Evolutionary conservation across 139 green algal species (phyloP).

Genomic region (Chlorella vulgaris): DNA sequence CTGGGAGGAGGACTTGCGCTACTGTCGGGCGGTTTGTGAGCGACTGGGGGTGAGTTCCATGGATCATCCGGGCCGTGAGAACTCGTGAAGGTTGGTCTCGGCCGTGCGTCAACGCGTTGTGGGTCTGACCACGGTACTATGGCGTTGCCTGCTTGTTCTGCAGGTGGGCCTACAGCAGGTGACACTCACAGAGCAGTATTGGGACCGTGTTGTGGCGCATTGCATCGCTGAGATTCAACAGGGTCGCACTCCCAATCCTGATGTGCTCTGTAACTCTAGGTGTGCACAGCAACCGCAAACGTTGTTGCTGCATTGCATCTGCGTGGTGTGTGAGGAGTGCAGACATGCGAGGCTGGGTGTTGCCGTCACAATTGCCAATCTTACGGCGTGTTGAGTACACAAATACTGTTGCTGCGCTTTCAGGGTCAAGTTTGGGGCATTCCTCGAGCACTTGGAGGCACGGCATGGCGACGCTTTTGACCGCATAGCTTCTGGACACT

Average conservation of each 20-base stretch:
- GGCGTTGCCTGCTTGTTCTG: background rate
- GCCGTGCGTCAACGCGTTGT: no score
- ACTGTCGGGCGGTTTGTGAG: slow-evolving; percentile 72
- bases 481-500: slow-evolving; percentile 82
- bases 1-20: slow-evolving; percentile 97
- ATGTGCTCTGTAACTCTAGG: slow-evolving; percentile 97
- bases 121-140: no score
- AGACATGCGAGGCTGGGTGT: no score
- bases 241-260: slow-evolving; percentile 96
- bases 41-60: slow-evolving; percentile 15
- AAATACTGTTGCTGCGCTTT: no score
- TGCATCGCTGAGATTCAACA: slow-evolving; percentile 83
- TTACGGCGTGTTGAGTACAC: no score
- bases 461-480: slow-evolving; percentile 58
- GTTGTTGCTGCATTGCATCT: background rate
- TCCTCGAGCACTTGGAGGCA: slow-evolving; percentile 81
- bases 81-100: background rate
- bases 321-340: no score
- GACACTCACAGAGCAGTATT: slow-evolving; percentile 87
- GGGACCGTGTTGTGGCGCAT: slow-evolving; percentile 87
- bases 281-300: background rate
- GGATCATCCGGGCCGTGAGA: background rate
- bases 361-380: no score
- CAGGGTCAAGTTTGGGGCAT: slow-evolving; percentile 92
- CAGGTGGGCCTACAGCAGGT: slow-evolving; percentile 84